phyloP scores from a whole-genome alignment of 257 asterid species.

The Mentha longifolia region DNA sequence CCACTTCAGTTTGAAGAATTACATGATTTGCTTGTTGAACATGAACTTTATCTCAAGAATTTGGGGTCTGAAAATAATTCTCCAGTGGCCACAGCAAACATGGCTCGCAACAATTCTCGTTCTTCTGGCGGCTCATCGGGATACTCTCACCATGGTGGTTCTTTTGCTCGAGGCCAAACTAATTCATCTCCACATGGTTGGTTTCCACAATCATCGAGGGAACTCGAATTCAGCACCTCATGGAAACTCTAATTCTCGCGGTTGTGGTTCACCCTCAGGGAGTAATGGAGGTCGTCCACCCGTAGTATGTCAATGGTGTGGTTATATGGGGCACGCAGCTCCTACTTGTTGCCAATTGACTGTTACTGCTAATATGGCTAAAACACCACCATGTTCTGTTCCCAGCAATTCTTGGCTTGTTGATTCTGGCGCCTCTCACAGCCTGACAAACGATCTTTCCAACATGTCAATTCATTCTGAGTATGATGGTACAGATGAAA shows the following conservation, averaged over 20 bases:
- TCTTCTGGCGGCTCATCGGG: no score
- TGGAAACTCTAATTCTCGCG: no score
- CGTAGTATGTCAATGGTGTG: conserved; percentile 4
- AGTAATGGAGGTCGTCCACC: no score
- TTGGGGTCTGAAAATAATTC: background rate
- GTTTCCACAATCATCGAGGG: no score
- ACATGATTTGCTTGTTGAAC: background rate
- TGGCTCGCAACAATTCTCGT: no score
- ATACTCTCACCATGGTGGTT: no score
- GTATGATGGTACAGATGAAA: background rate
- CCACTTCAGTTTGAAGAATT: background rate
- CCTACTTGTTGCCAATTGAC: background rate
- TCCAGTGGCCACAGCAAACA: no score
- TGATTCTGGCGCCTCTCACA: background rate
- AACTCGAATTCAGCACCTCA: no score
- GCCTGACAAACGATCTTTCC: background rate
- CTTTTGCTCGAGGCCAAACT: no score
- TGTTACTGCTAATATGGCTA: background rate
- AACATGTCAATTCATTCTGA: background rate
- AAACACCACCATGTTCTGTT: no score
- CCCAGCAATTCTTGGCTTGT: background rate
- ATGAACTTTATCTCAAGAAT: background rate
- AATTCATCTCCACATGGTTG: no score
- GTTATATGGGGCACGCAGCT: background rate
- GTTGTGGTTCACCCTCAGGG: no score